Evolutionary conservation across 2,329 filamentous ascomycete species (phyloP).

Genomic region (Seiridium unicorne): DNA sequence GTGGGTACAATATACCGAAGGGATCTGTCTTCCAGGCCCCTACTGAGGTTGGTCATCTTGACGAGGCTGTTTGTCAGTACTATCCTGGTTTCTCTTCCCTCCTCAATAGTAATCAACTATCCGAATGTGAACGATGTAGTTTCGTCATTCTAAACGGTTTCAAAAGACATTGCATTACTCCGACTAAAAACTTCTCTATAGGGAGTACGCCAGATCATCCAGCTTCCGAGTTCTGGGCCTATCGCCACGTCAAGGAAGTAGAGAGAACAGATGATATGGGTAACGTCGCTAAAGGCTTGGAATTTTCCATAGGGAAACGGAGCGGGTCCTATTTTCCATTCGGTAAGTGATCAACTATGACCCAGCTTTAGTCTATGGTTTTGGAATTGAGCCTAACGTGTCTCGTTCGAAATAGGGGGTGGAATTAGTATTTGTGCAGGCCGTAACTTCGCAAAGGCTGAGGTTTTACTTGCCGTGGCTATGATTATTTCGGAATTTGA

Average conservation of each 20-base stretch:
- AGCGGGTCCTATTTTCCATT: slow-evolving; percentile 10
- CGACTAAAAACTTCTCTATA: no score
- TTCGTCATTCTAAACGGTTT: no score
- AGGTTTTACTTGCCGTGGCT: slow-evolving; percentile 33
- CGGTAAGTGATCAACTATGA: slow-evolving; percentile 11
- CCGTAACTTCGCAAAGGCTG: slow-evolving; percentile 36
- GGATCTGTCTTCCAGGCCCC: slow-evolving; percentile 16
- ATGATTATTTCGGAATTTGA: slow-evolving; percentile 28
- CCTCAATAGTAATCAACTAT: neutral
- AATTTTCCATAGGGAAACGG: slow-evolving; percentile 6
- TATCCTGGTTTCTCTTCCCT: neutral
- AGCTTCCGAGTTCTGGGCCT: slow-evolving; percentile 12
- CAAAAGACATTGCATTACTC: no score
- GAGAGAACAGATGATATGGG: neutral
- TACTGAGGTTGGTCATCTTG: slow-evolving; percentile 12
- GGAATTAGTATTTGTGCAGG: slow-evolving; percentile 35
- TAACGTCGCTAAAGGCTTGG: neutral
- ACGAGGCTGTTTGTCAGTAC: slow-evolving; percentile 12
- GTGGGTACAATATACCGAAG: slow-evolving; percentile 11
- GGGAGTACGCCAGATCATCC: slow-evolving; percentile 12
- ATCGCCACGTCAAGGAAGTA: slow-evolving; percentile 7
- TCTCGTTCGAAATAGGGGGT: slow-evolving; percentile 26
- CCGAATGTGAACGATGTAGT: neutral
- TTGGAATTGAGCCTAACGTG: no score
- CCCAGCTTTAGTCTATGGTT: no score